These are phyloP conservation scores for Stemphylium lycopersici DNA, from an alignment of 2,329 filamentous ascomycete genomes.

Conservation along the genomic window DNA sequence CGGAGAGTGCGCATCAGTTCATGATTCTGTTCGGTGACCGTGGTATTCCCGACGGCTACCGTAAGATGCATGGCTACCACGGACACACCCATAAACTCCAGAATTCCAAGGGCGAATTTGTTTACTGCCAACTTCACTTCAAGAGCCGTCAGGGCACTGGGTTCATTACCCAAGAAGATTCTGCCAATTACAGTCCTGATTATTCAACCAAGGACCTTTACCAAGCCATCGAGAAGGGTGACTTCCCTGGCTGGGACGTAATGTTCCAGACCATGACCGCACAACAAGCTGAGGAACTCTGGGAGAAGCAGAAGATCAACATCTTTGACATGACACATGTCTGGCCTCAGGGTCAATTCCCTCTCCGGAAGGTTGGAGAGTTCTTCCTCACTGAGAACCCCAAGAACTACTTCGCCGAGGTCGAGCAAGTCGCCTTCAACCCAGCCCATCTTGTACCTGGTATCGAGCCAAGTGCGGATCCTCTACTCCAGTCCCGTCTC, in stretches of 20 bases:
- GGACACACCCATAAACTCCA: constrained; percentile 62
- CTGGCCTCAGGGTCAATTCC: constrained; percentile 61
- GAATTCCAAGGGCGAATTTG: constrained; percentile 61
- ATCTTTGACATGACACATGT: constrained; percentile 62
- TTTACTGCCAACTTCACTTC: constrained; percentile 60
- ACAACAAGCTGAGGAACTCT: constrained; percentile 58
- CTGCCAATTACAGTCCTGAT: constrained; percentile 58
- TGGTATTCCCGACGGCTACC: constrained; percentile 61
- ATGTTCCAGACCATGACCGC: constrained; percentile 60
- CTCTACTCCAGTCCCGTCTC: constrained; percentile 70
- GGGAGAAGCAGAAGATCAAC: constrained; percentile 62
- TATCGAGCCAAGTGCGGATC: constrained; percentile 72
- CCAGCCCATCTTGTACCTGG: constrained; percentile 71
- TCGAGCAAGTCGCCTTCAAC: constrained; percentile 73
- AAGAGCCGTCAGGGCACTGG: constrained; percentile 60
- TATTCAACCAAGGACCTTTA: constrained; percentile 61
- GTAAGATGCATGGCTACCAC: constrained; percentile 62
- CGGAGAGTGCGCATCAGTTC: constrained; percentile 61
- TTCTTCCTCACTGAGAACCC: constrained; percentile 61
- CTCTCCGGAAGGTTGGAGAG: constrained; percentile 60
- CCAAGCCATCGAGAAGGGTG: constrained; percentile 59
- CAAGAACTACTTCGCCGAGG: constrained; percentile 69
- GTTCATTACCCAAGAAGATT: constrained; percentile 60
- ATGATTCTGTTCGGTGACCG: constrained; percentile 62
- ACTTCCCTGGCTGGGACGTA: constrained; percentile 60